Evolutionary conservation across 2,329 filamentous ascomycete species (phyloP).

Genomic region (Arachnomyces sp.): DNA sequence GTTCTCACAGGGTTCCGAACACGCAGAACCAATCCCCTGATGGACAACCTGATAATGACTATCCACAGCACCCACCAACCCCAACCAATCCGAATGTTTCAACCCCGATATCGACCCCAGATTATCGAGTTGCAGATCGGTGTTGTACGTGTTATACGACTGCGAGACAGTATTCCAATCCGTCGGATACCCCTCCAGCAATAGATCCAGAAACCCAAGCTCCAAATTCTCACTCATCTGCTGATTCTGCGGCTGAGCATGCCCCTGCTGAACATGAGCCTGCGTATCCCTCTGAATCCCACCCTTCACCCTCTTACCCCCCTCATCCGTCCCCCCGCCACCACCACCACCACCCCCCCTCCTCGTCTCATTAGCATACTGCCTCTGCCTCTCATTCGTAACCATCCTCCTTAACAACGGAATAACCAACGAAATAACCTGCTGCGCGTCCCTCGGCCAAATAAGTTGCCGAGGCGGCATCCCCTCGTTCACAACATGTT

Average conservation of each 20-base stretch:
- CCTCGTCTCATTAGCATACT: slow-evolving; percentile 49
- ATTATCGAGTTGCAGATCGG: slow-evolving; percentile 32
- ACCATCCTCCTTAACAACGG: slow-evolving; percentile 51
- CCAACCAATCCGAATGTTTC: slow-evolving; percentile 34
- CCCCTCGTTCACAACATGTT: slow-evolving; percentile 35
- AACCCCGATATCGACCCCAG: slow-evolving; percentile 34
- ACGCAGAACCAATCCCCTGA: slow-evolving; percentile 24
- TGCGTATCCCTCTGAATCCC: slow-evolving; percentile 11
- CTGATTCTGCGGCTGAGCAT: slow-evolving; percentile 6
- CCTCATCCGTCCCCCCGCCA: slow-evolving; percentile 19
- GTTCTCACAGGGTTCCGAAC: slow-evolving; percentile 25
- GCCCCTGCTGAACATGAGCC: slow-evolving; percentile 15
- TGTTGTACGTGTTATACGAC: slow-evolving; percentile 32
- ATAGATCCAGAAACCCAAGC: slow-evolving; percentile 27
- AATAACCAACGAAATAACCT: slow-evolving; percentile 50
- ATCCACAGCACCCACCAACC: slow-evolving; percentile 36
- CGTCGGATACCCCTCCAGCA: slow-evolving; percentile 30
- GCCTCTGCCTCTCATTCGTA: slow-evolving; percentile 50
- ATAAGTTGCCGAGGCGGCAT: slow-evolving; percentile 35
- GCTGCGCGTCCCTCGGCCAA: slow-evolving; percentile 48
- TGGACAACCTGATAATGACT: slow-evolving; percentile 36
- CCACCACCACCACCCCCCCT: slow-evolving; percentile 33
- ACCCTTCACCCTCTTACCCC: slow-evolving; percentile 27
- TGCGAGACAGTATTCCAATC: slow-evolving; percentile 31
- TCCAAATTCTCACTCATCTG: slow-evolving; percentile 17